Percentiles rank a stretch among this genome's conserved stretches.
phyloP scores from a whole-genome alignment of 257 asterid species.

The Solanum appendiculatum region DNA sequence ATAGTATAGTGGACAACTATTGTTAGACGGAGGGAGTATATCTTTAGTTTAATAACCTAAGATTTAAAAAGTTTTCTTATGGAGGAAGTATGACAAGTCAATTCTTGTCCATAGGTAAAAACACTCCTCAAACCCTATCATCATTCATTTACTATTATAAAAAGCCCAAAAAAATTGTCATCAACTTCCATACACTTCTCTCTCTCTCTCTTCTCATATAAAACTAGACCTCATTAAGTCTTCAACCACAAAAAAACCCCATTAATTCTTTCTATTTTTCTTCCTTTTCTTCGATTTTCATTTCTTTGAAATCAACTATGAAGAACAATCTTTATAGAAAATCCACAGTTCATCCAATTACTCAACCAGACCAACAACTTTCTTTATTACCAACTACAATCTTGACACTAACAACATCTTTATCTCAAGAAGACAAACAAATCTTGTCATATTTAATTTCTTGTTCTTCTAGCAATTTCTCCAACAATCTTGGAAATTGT shows the following conservation, averaged over 20 bases:
- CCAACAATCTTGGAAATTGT: neutral
- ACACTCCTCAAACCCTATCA: neutral
- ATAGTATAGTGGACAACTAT: too few relatives aligned
- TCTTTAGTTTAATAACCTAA: too few relatives aligned
- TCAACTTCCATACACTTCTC: neutral
- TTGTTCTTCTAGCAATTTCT: conserved; percentile 10
- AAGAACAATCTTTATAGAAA: conserved; percentile 26
- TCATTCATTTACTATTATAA: neutral
- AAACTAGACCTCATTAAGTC: neutral
- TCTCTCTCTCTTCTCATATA: neutral
- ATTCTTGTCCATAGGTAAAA: neutral
- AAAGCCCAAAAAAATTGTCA: neutral
- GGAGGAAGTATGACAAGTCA: neutral
- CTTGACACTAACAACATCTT: conserved; percentile 20
- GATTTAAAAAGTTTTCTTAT: too few relatives aligned
- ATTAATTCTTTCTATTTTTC: neutral
- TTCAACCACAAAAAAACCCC: neutral
- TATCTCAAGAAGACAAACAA: conserved; percentile 24
- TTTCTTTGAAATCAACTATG: conserved; percentile 3
- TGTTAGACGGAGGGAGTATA: too few relatives aligned
- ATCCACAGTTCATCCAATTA: conserved; percentile 14
- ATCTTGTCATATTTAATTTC: conserved; percentile 27
- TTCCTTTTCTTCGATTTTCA: neutral
- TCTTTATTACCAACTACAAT: conserved; percentile 29
- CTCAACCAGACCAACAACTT: conserved; percentile 26